A percentile compares a stretch with the other conserved stretches of the same genome.
Evolutionary conservation across 768 basidiomycete species (phyloP).

Genomic region (Mycena amicta): DNA sequence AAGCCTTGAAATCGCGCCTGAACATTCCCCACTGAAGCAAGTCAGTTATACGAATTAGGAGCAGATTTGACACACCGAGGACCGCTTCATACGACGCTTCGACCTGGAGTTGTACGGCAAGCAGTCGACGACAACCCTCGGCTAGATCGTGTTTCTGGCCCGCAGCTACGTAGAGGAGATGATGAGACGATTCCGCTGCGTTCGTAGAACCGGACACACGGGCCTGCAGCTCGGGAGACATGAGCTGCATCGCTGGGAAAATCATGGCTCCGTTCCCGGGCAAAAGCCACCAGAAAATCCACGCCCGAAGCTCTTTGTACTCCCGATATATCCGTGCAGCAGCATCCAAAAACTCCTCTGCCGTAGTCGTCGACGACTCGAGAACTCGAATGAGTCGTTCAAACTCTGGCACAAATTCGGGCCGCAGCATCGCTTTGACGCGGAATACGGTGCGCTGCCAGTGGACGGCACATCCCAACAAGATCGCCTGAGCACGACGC

Average conservation of each 20-base stretch:
- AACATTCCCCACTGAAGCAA: neutral
- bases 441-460: slow-evolving; percentile 4
- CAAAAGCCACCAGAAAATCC: slow-evolving; percentile 11
- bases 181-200: neutral
- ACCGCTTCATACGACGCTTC: slow-evolving; percentile 8
- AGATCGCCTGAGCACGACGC: neutral
- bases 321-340: neutral
- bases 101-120: slow-evolving; percentile 1
- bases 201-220: slow-evolving; percentile 4
- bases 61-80: neutral
- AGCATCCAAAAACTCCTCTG: slow-evolving; percentile 1
- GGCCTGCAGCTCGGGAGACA: neutral
- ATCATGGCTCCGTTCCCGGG: slow-evolving; percentile 14
- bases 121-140: slow-evolving; percentile 4
- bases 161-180: slow-evolving; percentile 1
- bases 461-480: slow-evolving; percentile 5
- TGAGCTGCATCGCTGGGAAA: slow-evolving; percentile 11
- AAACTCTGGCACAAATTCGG: neutral
- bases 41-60: neutral
- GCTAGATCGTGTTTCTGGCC: neutral
- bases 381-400: slow-evolving; percentile 1
- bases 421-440: slow-evolving; percentile 3
- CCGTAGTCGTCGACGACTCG: neutral
- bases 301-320: slow-evolving; percentile 5
- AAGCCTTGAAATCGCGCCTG: slow-evolving; percentile 5